Percentiles rank a stretch among this genome's conserved stretches.
Conservation (phyloP, 345 rosid species). For the Sisymbrium altissimum region DNA sequence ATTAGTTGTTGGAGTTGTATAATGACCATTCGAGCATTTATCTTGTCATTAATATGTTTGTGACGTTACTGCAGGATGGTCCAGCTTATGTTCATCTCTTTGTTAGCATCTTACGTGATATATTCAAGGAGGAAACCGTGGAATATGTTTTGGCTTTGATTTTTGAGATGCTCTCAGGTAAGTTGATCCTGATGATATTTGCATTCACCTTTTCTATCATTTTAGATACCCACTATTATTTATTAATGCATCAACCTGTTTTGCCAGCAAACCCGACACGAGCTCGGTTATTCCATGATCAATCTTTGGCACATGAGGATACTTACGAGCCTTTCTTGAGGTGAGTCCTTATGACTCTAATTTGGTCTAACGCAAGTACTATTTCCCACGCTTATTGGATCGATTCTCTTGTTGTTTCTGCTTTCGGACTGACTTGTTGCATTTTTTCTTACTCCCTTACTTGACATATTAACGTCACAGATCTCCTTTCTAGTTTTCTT, state of each 20-base stretch:
- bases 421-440: background rate
- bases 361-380: background rate
- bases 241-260: constrained; percentile 29
- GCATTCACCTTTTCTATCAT: background rate
- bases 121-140: constrained; percentile 90
- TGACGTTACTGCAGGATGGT: constrained; percentile 70
- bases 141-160: constrained; percentile 94
- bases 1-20: too few species aligned
- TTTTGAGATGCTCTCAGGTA: constrained; percentile 91
- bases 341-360: constrained; percentile 39
- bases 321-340: constrained; percentile 95
- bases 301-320: constrained; percentile 71
- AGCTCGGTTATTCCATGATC: constrained; percentile 86
- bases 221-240: background rate
- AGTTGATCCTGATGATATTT: background rate
- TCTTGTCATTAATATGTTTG: constrained; percentile 1
- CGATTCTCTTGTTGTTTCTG: background rate
- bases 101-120: constrained; percentile 82
- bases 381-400: background rate
- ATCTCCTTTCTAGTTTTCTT: background rate
- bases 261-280: constrained; percentile 83
- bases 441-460: background rate
- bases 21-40: too few species aligned
- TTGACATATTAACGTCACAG: background rate
- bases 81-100: constrained; percentile 82